Percentiles rank a stretch among this genome's conserved stretches.
These are phyloP conservation scores for Botrytis sinoallii DNA, from an alignment of 2,329 filamentous ascomycete genomes.

Conservation along the genomic window DNA sequence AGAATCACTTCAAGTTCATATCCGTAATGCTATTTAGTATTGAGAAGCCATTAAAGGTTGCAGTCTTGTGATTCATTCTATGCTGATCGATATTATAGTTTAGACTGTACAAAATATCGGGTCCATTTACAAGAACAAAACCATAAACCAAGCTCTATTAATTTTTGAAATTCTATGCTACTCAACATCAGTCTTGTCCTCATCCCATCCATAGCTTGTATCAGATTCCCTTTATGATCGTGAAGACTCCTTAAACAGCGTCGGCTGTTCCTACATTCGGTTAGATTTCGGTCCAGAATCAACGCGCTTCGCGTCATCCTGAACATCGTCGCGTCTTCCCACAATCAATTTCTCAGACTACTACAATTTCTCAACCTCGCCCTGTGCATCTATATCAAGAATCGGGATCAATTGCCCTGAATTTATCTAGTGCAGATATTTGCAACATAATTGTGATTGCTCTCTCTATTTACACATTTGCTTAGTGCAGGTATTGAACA, in stretches of 20 bases:
- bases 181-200: background rate
- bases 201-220: background rate
- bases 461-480: background rate
- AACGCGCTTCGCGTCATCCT: slow-evolving; percentile 14
- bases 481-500: background rate
- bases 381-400: background rate
- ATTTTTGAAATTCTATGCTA: background rate
- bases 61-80: background rate
- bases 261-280: background rate
- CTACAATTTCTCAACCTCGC: background rate
- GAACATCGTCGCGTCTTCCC: slow-evolving; percentile 7
- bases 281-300: background rate
- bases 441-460: background rate
- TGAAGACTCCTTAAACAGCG: background rate
- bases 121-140: background rate
- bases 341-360: background rate
- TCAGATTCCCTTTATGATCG: background rate
- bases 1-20: background rate
- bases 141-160: background rate
- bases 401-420: background rate
- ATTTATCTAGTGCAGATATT: too few species aligned
- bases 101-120: background rate
- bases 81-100: background rate
- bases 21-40: background rate
- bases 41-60: background rate